Base-by-base conservation (phyloP, 371 early-diverging fungal genomes). In the Funneliformis caledonium region DNA sequence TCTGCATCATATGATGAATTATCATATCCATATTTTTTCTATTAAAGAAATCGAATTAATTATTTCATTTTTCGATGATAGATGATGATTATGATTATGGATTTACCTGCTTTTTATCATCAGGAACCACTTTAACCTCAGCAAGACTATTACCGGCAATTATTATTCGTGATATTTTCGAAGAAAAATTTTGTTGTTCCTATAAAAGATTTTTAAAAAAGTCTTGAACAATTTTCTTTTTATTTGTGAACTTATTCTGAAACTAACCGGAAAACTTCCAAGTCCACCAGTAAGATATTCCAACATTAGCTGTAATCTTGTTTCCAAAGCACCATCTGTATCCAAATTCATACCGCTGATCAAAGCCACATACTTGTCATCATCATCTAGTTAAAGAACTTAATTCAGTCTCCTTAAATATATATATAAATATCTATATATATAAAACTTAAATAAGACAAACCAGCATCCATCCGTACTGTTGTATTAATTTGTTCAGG, bases 211-310 rank as follows among this genome's bases (percentile, higher is more conserved):
- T 68, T 70, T 50, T 26, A 60, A 31, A n/a, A 76, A 64, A 22
- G 4, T 16, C 9, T 52, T 19, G 16, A 43, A 43, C 19, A n/a
- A 11, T n/a, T 45, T 43, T 9, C 8, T 43, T 43, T 12, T 4
- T 4, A n/a, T 45, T 22, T 26, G 2, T 6, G n/a, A 14, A 5
- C 79, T 37, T 26, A 42, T 33, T n/a, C 26, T 56, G 60, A 26
- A 7, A 72, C 77, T 83, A 85, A 88, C 91, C 56, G 82, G 82
- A 4, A 59, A 50, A n/a, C 84, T 82, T 16, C 96, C 97, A 14
- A 93, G 82, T 80, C 92, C 93, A 37, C 97, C 98, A 19, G 91
- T 85, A 50, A 98, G 82, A 75, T 85, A 96, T 80, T 97, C 97
- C 5, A 89, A 81, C 42, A 97, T 82, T 50, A 97, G 72, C 81